Evolutionary conservation across 106 monocot species (phyloP), one percentile per base, ranked within the genome.

Genomic region (Acorus gramineus): DNA sequence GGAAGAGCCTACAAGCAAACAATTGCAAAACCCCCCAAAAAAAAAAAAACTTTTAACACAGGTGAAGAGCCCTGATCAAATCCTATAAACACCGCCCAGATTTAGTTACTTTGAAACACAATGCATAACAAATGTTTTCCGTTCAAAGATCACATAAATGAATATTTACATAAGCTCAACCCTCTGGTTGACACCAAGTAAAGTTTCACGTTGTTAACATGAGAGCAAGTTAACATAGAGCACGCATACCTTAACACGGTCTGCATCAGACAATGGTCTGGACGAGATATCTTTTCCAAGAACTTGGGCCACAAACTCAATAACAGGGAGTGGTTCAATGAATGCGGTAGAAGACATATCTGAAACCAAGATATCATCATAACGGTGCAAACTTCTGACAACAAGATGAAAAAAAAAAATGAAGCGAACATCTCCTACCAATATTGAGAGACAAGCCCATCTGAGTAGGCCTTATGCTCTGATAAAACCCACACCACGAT

Each of bases 371-470:
- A 28, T 28, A 28, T 28, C 28, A 28, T 28, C 28, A 28, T 28
- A 0, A 28, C 28, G 28, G 28, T 28, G 28, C 28, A 28, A 42
- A 65, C 28, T 13, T 2, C 11, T 14, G 14, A n/a, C 42, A 66
- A 11, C 9, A 48, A 52, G 55, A 59, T 44, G 43, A 51, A 14
- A 42, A 46, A n/a, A 28, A 28, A 28, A 28, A 28, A 28, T 28
- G 28, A 28, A 28, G 57, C 46, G 49, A 44, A 12, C 28, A 28
- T 52, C 5, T 52, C 71, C n/a, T 61, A 89, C 93, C 93, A 62
- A 93, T 93, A 62, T 93, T 93, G 28, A 93, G 81, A 43, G 93
- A 89, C 28, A 93, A 77, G 8, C 93, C 89, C 93, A 93, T 93
- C 72, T 93, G 93, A 11, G 93, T 93, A 44, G 93, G 89, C 53